These are phyloP conservation scores for Naganishia randhawae DNA, from an alignment of 768 basidiomycete genomes.

Conservation along the genomic window DNA sequence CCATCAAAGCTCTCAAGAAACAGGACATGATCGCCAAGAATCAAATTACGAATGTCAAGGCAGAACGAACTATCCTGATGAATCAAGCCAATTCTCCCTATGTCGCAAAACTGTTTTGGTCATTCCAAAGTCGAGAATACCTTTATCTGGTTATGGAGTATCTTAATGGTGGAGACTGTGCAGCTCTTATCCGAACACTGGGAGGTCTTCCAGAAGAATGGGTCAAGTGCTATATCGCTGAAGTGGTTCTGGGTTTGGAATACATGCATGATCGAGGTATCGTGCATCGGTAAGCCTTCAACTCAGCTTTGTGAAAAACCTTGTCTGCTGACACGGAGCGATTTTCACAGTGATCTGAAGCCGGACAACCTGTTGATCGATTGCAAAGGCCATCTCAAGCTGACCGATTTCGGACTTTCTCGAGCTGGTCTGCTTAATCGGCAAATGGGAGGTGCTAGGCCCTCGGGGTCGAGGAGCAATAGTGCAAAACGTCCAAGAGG, in stretches of 20 bases:
- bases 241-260: constrained; percentile 89
- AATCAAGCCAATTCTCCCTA: constrained; percentile 97
- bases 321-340: not conserved
- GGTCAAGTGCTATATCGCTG: constrained; percentile 93
- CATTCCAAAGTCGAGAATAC: constrained; percentile 99
- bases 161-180: constrained; percentile 95
- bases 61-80: constrained; percentile 99
- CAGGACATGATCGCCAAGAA: constrained; percentile 99
- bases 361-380: constrained; percentile 98
- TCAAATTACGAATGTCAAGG: constrained; percentile 99
- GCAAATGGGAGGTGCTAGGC: constrained; percentile 59
- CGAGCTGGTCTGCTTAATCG: constrained; percentile 96
- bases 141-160: constrained; percentile 99
- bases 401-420: constrained; percentile 96
- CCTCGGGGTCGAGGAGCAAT: constrained; percentile 43
- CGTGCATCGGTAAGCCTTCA: constrained; percentile 79
- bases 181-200: constrained; percentile 91
- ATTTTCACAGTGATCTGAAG: constrained; percentile 73
- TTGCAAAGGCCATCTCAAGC: constrained; percentile 89
- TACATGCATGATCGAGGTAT: constrained; percentile 93
- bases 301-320: constrained; percentile 5
- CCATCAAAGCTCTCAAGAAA: constrained; percentile 99
- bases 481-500: constrained; percentile 33
- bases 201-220: constrained; percentile 92
- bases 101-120: constrained; percentile 95